A percentile compares a stretch with the other conserved stretches of the same genome.
Conservation (phyloP, 2,329 filamentous ascomycete species). For the Fusarium pseudonygamai region DNA sequence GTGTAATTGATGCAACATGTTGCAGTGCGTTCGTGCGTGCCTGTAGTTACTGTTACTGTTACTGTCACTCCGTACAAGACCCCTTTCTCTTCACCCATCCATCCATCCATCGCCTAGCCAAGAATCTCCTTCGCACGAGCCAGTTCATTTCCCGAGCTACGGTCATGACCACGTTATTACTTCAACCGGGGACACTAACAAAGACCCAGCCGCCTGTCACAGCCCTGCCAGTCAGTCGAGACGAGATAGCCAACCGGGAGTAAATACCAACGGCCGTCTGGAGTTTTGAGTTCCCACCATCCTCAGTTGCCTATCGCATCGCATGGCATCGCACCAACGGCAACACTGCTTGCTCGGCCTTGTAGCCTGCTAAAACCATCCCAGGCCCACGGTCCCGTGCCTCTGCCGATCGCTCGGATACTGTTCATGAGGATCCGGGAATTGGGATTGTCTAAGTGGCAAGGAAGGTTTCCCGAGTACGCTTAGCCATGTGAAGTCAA, state of each 20-base stretch:
- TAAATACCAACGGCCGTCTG: constrained; percentile 14
- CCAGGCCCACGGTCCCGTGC: constrained; percentile 38
- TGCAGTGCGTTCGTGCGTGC: not conserved
- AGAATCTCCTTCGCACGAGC: constrained; percentile 35
- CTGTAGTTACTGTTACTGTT: not conserved
- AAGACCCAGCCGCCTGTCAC: constrained; percentile 29
- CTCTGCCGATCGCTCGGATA: constrained; percentile 42
- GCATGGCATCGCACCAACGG: not conserved
- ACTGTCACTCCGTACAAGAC: constrained; percentile 6
- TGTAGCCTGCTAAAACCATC: not conserved
- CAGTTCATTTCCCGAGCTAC: constrained; percentile 27
- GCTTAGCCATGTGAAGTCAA: not conserved
- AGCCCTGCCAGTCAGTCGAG: constrained; percentile 29
- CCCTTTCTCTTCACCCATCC: constrained; percentile 24
- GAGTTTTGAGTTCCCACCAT: constrained; percentile 30
- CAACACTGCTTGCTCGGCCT: constrained; percentile 4
- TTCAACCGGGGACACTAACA: constrained; percentile 13
- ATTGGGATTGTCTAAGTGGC: constrained; percentile 26
- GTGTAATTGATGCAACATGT: constrained; percentile 1
- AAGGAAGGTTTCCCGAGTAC: constrained; percentile 27
- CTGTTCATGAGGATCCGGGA: constrained; percentile 32
- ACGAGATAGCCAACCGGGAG: constrained; percentile 29
- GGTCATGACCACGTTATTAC: constrained; percentile 29
- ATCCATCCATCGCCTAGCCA: constrained; percentile 24
- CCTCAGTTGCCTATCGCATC: not conserved